These are phyloP conservation scores for Calcarisporium arbuscula DNA, from an alignment of 2,329 filamentous ascomycete genomes.

Conservation along the genomic window DNA sequence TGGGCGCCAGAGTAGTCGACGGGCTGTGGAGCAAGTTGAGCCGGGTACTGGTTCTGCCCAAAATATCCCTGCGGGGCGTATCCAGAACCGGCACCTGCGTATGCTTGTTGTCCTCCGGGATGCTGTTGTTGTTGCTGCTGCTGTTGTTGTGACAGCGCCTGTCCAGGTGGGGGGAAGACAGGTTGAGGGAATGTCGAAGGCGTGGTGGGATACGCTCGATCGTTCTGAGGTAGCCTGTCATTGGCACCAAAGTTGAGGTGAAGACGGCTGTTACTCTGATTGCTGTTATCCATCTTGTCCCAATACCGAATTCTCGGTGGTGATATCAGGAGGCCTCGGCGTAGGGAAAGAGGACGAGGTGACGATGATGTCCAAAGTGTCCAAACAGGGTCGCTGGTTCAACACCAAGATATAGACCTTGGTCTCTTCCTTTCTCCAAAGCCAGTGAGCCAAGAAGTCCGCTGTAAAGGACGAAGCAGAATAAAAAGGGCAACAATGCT, in stretches of 20 bases:
- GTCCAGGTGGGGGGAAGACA: slow-evolving; percentile 46
- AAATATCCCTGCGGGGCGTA: slow-evolving; percentile 50
- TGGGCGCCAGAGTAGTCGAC: slow-evolving; percentile 46
- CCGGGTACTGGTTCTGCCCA: slow-evolving; percentile 51
- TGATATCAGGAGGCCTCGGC: not conserved
- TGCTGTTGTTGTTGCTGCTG: slow-evolving; percentile 32
- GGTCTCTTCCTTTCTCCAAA: no score
- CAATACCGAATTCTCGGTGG: no score
- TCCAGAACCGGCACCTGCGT: slow-evolving; percentile 43
- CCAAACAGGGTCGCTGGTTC: not conserved
- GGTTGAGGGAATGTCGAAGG: slow-evolving; percentile 96
- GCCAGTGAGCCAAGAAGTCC: no score
- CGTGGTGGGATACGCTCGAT: slow-evolving; percentile 75
- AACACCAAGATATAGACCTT: no score
- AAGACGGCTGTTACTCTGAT: slow-evolving; percentile 54
- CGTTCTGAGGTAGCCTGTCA: slow-evolving; percentile 55
- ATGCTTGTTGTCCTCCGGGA: slow-evolving; percentile 38
- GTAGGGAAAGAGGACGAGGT: not conserved
- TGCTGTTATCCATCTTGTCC: slow-evolving; percentile 44
- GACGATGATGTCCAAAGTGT: not conserved
- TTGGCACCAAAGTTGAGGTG: slow-evolving; percentile 63
- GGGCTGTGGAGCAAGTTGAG: slow-evolving; percentile 33
- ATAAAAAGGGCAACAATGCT: no score
- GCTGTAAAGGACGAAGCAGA: no score
- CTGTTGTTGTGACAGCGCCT: slow-evolving; percentile 25